phyloP scores from a whole-genome alignment of 768 basidiomycete species.

The Mycena filopes region DNA sequence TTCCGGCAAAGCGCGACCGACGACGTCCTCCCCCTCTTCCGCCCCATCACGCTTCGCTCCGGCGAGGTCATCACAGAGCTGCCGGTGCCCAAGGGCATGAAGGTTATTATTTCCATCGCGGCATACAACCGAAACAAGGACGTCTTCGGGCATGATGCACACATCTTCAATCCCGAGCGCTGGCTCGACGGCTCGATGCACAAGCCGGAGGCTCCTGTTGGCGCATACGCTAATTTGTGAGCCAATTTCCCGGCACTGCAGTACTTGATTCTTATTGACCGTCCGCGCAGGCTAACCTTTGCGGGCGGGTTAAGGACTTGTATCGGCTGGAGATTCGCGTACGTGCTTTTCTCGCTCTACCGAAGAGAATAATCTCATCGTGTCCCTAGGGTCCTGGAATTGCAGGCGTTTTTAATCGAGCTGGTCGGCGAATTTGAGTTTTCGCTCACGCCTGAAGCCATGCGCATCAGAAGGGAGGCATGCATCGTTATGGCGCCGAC shows the following conservation, averaged over 20 bases:
- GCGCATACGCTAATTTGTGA: conserved; percentile 48
- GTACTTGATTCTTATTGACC: neutral
- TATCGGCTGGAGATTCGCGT: conserved; percentile 45
- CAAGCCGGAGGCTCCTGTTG: conserved; percentile 43
- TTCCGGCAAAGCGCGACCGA: conserved; percentile 57
- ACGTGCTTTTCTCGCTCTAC: conserved; percentile 6
- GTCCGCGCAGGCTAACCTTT: conserved; percentile 35
- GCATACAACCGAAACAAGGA: conserved; percentile 54
- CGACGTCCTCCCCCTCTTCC: conserved; percentile 59
- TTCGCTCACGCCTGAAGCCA: conserved; percentile 47
- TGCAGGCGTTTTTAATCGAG: conserved; percentile 70
- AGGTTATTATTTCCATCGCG: conserved; percentile 60
- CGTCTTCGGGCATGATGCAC: conserved; percentile 55
- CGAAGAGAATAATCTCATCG: neutral
- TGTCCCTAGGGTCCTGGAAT: conserved; percentile 52
- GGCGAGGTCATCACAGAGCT: conserved; percentile 51
- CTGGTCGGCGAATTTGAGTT: conserved; percentile 66
- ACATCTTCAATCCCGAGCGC: conserved; percentile 52
- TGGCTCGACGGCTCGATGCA: conserved; percentile 45
- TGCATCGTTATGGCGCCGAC: conserved; percentile 55
- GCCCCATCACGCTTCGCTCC: conserved; percentile 29
- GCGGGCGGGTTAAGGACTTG: conserved; percentile 39
- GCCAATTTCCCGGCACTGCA: conserved; percentile 9
- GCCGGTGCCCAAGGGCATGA: conserved; percentile 61
- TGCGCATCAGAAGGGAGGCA: conserved; percentile 50